Conservation (phyloP, 2,329 filamentous ascomycete species). For the Monosporascus sp. region DNA sequence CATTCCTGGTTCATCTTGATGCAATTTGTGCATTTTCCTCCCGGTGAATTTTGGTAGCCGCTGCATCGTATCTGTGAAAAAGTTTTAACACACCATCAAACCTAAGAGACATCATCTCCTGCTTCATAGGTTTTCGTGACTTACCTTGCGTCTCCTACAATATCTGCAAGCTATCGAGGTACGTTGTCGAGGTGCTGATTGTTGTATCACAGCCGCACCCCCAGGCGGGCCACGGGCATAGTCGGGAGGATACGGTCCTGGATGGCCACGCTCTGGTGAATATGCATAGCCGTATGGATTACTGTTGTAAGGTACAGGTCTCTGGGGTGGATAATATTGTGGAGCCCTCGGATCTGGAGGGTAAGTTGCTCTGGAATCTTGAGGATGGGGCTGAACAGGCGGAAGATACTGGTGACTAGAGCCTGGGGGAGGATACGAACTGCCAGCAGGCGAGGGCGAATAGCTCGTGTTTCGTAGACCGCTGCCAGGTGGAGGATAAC, state of each 20-base stretch:
- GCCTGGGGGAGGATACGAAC: slow-evolving; percentile 19
- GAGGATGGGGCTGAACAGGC: slow-evolving; percentile 28
- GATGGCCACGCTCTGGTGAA: slow-evolving; percentile 24
- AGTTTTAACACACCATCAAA: slow-evolving; percentile 18
- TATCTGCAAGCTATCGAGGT: slow-evolving; percentile 58
- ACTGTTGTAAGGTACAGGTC: slow-evolving; percentile 11
- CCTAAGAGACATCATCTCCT: background rate
- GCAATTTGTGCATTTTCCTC: slow-evolving; percentile 57
- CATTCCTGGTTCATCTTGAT: slow-evolving; percentile 59
- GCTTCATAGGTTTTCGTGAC: slow-evolving; percentile 3
- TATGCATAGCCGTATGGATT: slow-evolving; percentile 27
- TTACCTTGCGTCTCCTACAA: slow-evolving; percentile 57
- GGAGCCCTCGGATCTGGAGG: slow-evolving; percentile 34
- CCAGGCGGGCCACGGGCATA: slow-evolving; percentile 28
- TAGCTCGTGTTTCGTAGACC: slow-evolving; percentile 15
- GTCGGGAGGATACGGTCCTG: slow-evolving; percentile 24
- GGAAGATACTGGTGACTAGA: slow-evolving; percentile 18
- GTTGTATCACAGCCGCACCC: slow-evolving; percentile 35
- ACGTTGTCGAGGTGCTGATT: slow-evolving; percentile 52
- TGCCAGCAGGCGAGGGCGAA: slow-evolving; percentile 17
- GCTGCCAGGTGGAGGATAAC: slow-evolving; percentile 35
- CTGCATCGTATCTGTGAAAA: slow-evolving; percentile 52
- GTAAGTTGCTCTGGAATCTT: slow-evolving; percentile 27
- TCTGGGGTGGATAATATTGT: slow-evolving; percentile 17
- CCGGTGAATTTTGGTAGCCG: slow-evolving; percentile 53